A percentile compares a stretch with the other conserved stretches of the same genome.
These are phyloP conservation scores for Catenaria anguillulae DNA, from an alignment of 371 early-diverging fungal genomes.

Conservation along the genomic window DNA sequence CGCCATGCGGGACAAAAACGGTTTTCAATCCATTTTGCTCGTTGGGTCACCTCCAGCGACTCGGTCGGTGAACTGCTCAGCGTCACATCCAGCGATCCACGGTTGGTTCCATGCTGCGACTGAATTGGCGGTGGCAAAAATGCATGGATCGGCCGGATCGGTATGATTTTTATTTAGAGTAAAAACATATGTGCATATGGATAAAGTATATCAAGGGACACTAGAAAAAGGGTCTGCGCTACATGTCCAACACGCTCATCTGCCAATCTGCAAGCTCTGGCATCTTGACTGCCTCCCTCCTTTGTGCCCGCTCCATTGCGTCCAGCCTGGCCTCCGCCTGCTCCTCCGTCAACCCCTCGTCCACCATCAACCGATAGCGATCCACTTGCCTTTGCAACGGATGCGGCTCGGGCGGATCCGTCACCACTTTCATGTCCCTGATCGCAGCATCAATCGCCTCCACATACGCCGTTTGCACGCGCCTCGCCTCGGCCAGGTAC, in stretches of 20 bases:
- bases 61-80: too few relatives aligned
- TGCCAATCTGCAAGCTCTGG: not conserved
- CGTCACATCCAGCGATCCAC: too few relatives aligned
- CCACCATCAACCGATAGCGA: not conserved
- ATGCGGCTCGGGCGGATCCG: not conserved
- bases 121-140: too few relatives aligned
- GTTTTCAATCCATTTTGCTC: too few relatives aligned
- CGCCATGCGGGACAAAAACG: too few relatives aligned
- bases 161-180: too few relatives aligned
- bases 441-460: not conserved
- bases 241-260: not conserved
- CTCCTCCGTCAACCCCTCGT: not conserved
- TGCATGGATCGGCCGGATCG: too few relatives aligned
- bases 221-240: too few relatives aligned
- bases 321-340: not conserved
- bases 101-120: too few relatives aligned
- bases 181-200: too few relatives aligned
- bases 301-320: not conserved
- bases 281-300: not conserved
- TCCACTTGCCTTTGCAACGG: not conserved
- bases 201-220: too few relatives aligned
- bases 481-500: not conserved
- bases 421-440: not conserved
- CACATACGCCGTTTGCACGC: not conserved
- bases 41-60: too few relatives aligned